phyloP scores from a whole-genome alignment of 2,329 filamentous ascomycete genomes.

The Alternaria ventricosa region DNA sequence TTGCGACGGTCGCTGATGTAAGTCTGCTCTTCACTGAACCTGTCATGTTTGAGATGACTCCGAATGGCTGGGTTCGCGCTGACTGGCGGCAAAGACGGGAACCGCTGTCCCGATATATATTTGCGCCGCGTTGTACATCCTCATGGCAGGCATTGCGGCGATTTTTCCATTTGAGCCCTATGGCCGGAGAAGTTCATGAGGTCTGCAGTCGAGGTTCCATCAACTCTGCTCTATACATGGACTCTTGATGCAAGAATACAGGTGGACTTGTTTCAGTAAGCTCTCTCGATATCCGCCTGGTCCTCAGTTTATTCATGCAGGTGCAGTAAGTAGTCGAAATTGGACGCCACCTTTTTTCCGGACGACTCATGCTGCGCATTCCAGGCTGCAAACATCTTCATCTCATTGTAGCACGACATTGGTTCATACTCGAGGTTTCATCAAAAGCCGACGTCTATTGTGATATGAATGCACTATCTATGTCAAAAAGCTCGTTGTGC shows the following conservation, averaged over 20 bases:
- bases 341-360: background rate
- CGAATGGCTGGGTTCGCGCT: background rate
- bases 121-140: conserved; percentile 69
- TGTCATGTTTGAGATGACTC: background rate
- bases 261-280: background rate
- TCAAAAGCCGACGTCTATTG: background rate
- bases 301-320: background rate
- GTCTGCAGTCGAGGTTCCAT: too few relatives aligned
- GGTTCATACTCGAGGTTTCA: background rate
- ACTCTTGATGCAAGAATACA: background rate
- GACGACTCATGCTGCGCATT: background rate
- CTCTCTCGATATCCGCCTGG: background rate
- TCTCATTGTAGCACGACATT: background rate
- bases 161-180: conserved; percentile 73
- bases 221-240: background rate
- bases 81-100: conserved; percentile 49
- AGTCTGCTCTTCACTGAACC: conserved; percentile 20
- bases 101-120: conserved; percentile 72
- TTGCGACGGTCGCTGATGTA: conserved; percentile 65
- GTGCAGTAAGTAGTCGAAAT: background rate
- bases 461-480: background rate
- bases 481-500: background rate
- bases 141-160: conserved; percentile 64
- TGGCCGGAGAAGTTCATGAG: conserved; percentile 60
- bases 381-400: background rate